Percentiles rank a stretch among this genome's conserved stretches.
These are phyloP conservation scores for Hibiscus trionum DNA, from an alignment of 345 rosid species.

Conservation along the genomic window DNA sequence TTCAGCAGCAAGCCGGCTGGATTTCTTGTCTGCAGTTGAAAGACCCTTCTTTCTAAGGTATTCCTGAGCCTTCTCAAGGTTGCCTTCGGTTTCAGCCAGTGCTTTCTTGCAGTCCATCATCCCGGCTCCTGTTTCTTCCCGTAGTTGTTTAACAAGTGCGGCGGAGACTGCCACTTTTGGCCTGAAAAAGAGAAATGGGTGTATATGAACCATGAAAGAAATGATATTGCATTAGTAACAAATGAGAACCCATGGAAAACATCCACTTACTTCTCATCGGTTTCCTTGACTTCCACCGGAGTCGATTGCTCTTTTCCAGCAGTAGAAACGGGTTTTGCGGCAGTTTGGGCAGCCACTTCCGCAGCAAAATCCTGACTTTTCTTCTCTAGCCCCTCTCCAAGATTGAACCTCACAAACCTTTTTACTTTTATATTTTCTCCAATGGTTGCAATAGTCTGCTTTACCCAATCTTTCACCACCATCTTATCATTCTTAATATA, in stretches of 20 bases:
- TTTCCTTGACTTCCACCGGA: slow-evolving; percentile 44
- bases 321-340: slow-evolving; percentile 44
- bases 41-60: slow-evolving; percentile 93
- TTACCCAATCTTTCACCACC: slow-evolving; percentile 76
- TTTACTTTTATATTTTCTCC: slow-evolving; percentile 91
- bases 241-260: neutral
- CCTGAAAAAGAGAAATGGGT: slow-evolving; percentile 27
- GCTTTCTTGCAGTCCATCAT: slow-evolving; percentile 99
- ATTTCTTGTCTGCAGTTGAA: slow-evolving; percentile 88
- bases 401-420: slow-evolving; percentile 78
- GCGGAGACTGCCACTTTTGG: slow-evolving; percentile 54
- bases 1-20: slow-evolving; percentile 88
- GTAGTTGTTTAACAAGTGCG: slow-evolving; percentile 79
- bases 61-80: slow-evolving; percentile 91
- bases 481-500: slow-evolving; percentile 88
- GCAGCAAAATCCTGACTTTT: slow-evolving; percentile 94
- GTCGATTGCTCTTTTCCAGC: slow-evolving; percentile 48
- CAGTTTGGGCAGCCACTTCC: slow-evolving; percentile 92
- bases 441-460: slow-evolving; percentile 85
- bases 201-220: slow-evolving; percentile 4
- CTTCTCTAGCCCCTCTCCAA: slow-evolving; percentile 89
- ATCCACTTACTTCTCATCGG: slow-evolving; percentile 47
- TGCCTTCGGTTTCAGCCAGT: slow-evolving; percentile 77
- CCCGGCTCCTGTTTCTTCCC: slow-evolving; percentile 96
- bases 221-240: neutral